Conservation (phyloP, 768 basidiomycete genomes). For the Chalciporus sphaerocephalus region DNA sequence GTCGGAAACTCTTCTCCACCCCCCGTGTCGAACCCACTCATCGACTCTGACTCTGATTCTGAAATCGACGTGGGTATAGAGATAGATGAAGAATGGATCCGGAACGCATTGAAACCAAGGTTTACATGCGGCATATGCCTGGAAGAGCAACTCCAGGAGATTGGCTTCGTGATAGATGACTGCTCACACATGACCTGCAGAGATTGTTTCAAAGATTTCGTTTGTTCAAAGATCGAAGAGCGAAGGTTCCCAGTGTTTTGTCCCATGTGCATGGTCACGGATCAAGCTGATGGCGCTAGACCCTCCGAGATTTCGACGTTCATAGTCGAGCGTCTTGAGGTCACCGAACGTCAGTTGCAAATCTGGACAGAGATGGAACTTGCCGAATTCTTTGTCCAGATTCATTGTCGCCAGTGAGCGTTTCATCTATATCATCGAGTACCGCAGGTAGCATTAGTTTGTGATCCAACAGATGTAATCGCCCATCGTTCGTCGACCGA, state of each 20-base stretch:
- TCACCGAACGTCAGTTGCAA: conserved; percentile 40
- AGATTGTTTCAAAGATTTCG: conserved; percentile 43
- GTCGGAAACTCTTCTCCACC: not conserved
- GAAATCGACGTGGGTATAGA: not conserved
- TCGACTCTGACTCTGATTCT: not conserved
- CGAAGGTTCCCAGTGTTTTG: conserved; percentile 58
- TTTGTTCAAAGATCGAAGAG: conserved; percentile 45
- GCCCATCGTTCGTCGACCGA: conserved; percentile 49
- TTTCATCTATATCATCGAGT: not conserved
- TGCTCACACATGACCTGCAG: conserved; percentile 56
- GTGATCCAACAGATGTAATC: conserved; percentile 43
- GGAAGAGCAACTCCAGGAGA: conserved; percentile 43
- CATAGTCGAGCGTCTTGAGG: conserved; percentile 41
- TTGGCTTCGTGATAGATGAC: conserved; percentile 36
- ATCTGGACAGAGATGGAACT: conserved; percentile 47
- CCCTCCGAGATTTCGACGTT: conserved; percentile 37
- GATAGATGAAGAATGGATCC: not conserved
- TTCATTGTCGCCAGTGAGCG: conserved; percentile 49
- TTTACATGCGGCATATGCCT: conserved; percentile 58
- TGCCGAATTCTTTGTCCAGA: conserved; percentile 37
- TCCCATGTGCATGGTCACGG: conserved; percentile 46
- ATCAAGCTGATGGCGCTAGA: conserved; percentile 12
- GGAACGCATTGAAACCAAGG: conserved; percentile 23
- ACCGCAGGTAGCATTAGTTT: not conserved
- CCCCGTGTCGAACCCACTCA: not conserved